Evolutionary conservation across 1,284 basidiomycete species (phyloP).

Genomic region (Kalmanozyma brasiliensis): DNA sequence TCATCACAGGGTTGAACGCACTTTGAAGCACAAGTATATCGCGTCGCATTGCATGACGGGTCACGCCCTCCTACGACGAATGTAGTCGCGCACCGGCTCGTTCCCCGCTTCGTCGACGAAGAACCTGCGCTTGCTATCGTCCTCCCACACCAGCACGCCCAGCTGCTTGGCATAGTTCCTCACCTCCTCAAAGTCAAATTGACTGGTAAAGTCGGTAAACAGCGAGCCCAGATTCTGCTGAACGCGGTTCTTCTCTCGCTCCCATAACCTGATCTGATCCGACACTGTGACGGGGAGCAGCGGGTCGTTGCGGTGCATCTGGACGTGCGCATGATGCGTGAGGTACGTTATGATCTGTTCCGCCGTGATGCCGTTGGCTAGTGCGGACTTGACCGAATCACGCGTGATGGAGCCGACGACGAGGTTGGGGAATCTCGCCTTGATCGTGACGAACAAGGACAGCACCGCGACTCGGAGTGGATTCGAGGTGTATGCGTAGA

Average conservation of each 20-base stretch:
- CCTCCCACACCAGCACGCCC: conserved; percentile 82
- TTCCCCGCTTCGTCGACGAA: conserved; percentile 81
- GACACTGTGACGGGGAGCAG: conserved; percentile 93
- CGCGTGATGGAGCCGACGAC: conserved; percentile 94
- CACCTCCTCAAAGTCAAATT: conserved; percentile 86
- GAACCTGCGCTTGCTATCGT: conserved; percentile 78
- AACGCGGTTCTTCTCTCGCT: conserved; percentile 91
- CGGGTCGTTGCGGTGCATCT: conserved; percentile 95
- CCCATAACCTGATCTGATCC: conserved; percentile 98
- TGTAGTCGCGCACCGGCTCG: conserved; percentile 56
- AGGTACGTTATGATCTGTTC: conserved; percentile 98
- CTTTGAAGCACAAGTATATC: no score
- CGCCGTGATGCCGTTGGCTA: conserved; percentile 93
- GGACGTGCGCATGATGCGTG: conserved; percentile 91
- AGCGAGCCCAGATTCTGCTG: conserved; percentile 72
- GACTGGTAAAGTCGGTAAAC: conserved; percentile 85
- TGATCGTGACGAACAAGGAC: conserved; percentile 90
- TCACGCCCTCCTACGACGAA: conserved; percentile 46
- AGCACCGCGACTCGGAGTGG: conserved; percentile 95
- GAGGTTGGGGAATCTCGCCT: conserved; percentile 93
- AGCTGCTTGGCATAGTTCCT: conserved; percentile 85
- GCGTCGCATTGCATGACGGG: conserved; percentile 1
- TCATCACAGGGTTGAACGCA: no score
- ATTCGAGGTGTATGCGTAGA: conserved; percentile 98
- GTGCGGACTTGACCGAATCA: conserved; percentile 91